These are phyloP conservation scores for Cymbidium sinense DNA, from an alignment of 106 monocot species.

Conservation along the genomic window DNA sequence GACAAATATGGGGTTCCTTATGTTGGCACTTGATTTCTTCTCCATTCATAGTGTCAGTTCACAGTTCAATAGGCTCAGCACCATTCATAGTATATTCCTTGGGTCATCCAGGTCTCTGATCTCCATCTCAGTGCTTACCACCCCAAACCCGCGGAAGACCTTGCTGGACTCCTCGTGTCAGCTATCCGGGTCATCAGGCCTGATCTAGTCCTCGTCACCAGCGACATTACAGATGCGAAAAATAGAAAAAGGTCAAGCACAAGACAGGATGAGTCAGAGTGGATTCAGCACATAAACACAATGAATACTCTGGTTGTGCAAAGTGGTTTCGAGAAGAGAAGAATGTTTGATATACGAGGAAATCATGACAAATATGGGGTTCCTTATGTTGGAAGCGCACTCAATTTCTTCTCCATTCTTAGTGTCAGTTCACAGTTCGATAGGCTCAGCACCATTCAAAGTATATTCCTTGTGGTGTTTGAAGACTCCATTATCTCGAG, in stretches of 20 bases:
- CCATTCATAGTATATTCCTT: slow-evolving; percentile 68
- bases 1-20: slow-evolving; percentile 92
- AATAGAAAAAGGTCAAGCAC: slow-evolving; percentile 53
- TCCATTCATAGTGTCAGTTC: slow-evolving; percentile 65
- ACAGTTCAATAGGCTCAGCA: slow-evolving; percentile 46
- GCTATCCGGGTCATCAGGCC: slow-evolving; percentile 59
- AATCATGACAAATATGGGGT: slow-evolving; percentile 98
- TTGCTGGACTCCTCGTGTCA: slow-evolving; percentile 38
- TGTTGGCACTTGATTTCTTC: slow-evolving; percentile 77
- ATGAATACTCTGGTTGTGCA: slow-evolving; percentile 39
- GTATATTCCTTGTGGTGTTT: slow-evolving; percentile 81
- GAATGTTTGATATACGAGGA: slow-evolving; percentile 83
- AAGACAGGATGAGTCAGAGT: slow-evolving; percentile 76
- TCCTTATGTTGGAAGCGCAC: slow-evolving; percentile 47
- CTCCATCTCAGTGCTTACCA: slow-evolving; percentile 74
- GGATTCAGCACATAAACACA: slow-evolving; percentile 62
- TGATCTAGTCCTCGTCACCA: slow-evolving; percentile 58
- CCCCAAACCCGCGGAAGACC: slow-evolving; percentile 44
- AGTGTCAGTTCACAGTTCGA: slow-evolving; percentile 66
- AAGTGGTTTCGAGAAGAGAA: slow-evolving; percentile 48
- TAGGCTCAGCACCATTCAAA: slow-evolving; percentile 49
- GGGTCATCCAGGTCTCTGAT: slow-evolving; percentile 75
- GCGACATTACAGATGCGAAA: slow-evolving; percentile 91
- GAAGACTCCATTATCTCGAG: too few relatives aligned
- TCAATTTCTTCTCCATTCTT: slow-evolving; percentile 76